These are phyloP conservation scores for Endothia cerciana DNA, from an alignment of 2,329 filamentous ascomycete genomes.

Conservation along the genomic window DNA sequence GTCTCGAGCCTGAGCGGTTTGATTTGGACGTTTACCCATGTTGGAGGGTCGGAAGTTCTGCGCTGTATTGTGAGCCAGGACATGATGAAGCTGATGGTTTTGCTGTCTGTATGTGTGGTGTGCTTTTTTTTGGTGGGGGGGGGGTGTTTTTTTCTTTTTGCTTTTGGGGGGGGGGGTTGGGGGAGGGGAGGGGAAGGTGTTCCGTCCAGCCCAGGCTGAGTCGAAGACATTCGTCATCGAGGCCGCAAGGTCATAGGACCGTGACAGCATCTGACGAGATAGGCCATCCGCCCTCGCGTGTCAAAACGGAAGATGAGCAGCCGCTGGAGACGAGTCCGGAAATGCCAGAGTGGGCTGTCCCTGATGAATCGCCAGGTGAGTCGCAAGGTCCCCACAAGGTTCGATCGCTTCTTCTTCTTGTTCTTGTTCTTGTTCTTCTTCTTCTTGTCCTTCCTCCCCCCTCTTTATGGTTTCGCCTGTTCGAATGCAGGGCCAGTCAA, in stretches of 20 bases:
- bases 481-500: not conserved
- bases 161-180: too few species aligned
- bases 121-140: too few species aligned
- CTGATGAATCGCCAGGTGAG: not conserved
- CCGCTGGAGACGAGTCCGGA: not conserved
- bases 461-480: not conserved
- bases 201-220: not conserved
- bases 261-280: not conserved
- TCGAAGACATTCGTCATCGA: not conserved
- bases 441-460: not conserved
- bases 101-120: not conserved
- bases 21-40: not conserved
- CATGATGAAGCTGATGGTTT: not conserved
- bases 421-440: not conserved
- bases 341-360: not conserved
- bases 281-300: not conserved
- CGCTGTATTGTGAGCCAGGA: not conserved
- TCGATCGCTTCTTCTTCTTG: not conserved
- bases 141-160: too few species aligned
- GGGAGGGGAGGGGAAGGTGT: too few species aligned
- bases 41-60: conserved; percentile 10
- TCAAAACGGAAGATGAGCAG: not conserved
- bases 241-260: not conserved
- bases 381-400: not conserved
- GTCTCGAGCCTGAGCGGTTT: conserved; percentile 3